A percentile compares a stretch with the other conserved stretches of the same genome.
Conservation (phyloP, 2,329 filamentous ascomycete species). For the Metarhizium rileyi region DNA sequence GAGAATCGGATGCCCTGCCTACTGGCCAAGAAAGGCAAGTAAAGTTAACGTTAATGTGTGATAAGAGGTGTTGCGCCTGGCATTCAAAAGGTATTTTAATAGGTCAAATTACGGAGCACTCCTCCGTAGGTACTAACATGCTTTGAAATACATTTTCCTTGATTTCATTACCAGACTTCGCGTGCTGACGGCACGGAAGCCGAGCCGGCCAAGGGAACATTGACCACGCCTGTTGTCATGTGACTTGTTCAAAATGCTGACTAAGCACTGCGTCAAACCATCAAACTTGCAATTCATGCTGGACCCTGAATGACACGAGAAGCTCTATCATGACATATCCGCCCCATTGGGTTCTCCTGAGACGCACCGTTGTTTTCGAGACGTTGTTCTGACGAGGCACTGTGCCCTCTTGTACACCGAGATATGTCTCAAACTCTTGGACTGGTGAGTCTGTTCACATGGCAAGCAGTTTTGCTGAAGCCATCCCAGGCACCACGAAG, state of each 20-base stretch:
- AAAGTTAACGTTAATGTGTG: too few species aligned
- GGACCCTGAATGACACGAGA: neutral
- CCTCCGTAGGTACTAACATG: constrained; percentile 11
- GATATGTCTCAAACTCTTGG: constrained; percentile 73
- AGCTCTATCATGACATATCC: neutral
- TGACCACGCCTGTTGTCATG: neutral
- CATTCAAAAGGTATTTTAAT: constrained; percentile 16
- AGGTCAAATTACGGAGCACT: neutral
- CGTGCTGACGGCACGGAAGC: neutral
- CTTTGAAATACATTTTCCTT: constrained; percentile 22
- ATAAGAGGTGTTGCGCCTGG: constrained; percentile 17
- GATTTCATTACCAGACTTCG: neutral
- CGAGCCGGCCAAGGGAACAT: neutral
- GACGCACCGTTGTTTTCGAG: neutral
- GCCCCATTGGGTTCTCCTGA: neutral
- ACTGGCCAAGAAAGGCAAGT: constrained; percentile 18
- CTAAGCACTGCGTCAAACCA: constrained; percentile 1
- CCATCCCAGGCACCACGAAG: neutral
- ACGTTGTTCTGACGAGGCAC: constrained; percentile 6
- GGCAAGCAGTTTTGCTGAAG: neutral
- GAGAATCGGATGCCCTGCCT: constrained; percentile 21
- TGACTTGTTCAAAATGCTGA: constrained; percentile 1
- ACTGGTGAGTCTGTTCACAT: constrained; percentile 40
- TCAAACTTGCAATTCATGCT: neutral
- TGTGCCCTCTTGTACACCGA: constrained; percentile 14